Evolutionary conservation across 805 yeast species (phyloP).

Genomic region (Ogataea ganodermae): DNA sequence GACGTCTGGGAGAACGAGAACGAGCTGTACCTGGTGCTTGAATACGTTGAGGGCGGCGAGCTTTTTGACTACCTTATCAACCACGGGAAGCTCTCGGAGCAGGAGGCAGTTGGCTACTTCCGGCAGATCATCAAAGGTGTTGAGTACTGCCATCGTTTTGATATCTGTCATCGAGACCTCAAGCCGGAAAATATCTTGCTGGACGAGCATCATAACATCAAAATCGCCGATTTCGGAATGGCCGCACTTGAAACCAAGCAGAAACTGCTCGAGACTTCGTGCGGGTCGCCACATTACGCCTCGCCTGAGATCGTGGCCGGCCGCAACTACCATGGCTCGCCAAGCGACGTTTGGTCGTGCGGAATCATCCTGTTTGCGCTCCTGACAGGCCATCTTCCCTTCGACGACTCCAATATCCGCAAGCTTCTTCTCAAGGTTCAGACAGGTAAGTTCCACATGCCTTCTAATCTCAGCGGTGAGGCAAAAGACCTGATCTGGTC

Average conservation of each 20-base stretch:
- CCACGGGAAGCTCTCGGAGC: conserved; percentile 68
- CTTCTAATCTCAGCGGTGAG: conserved; percentile 58
- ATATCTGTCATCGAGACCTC: conserved; percentile 78
- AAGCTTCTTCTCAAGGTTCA: conserved; percentile 72
- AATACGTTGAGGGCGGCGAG: conserved; percentile 89
- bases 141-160: conserved; percentile 77
- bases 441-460: conserved; percentile 74
- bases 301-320: conserved; percentile 88
- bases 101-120: conserved; percentile 75
- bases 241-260: conserved; percentile 89
- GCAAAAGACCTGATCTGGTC: conserved; percentile 66
- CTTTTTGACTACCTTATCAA: conserved; percentile 72
- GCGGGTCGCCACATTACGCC: conserved; percentile 99
- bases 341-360: conserved; percentile 88
- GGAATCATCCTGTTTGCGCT: conserved; percentile 81
- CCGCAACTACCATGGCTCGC: conserved; percentile 76
- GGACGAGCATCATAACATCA: conserved; percentile 84
- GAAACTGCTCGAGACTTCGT: conserved; percentile 84
- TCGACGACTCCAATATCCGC: conserved; percentile 80
- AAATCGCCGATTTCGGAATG: conserved; percentile 99
- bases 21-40: conserved; percentile 76
- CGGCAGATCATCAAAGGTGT: conserved; percentile 78
- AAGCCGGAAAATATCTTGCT: conserved; percentile 78
- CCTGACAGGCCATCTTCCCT: conserved; percentile 78
- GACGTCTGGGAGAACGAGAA: conserved; percentile 98